phyloP scores from a whole-genome alignment of 2,329 filamentous ascomycete species.

The Blastomyces parvus region DNA sequence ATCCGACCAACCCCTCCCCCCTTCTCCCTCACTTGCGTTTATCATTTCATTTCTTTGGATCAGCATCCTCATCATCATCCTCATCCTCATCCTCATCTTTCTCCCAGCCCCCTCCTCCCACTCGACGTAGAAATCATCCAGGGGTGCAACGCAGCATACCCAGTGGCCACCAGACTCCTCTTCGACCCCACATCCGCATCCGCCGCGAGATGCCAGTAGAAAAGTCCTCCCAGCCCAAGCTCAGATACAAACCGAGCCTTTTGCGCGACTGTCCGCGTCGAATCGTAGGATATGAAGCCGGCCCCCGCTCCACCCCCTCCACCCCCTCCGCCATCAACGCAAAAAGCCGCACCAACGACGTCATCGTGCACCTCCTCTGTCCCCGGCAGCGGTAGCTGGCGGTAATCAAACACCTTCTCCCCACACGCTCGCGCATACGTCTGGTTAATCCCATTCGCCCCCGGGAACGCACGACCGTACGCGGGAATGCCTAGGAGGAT shows the following conservation, averaged over 20 bases:
- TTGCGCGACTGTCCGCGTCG: conserved; percentile 61
- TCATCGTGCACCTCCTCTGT: conserved; percentile 60
- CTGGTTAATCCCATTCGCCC: conserved; percentile 56
- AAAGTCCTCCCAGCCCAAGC: conserved; percentile 62
- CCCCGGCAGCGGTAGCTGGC: conserved; percentile 52
- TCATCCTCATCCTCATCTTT: not conserved
- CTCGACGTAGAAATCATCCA: not conserved
- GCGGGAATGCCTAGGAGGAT: conserved; percentile 66
- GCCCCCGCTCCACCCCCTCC: conserved; percentile 44
- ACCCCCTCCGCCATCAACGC: conserved; percentile 36
- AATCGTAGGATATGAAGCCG: conserved; percentile 73
- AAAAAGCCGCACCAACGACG: conserved; percentile 59
- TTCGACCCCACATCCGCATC: conserved; percentile 54
- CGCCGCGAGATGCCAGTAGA: conserved; percentile 71
- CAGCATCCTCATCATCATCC: not conserved
- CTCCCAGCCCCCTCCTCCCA: not conserved
- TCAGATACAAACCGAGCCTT: conserved; percentile 67
- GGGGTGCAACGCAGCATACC: conserved; percentile 45
- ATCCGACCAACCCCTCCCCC: no score
- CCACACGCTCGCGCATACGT: conserved; percentile 38
- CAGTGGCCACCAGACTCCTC: conserved; percentile 52
- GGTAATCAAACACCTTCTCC: conserved; percentile 65
- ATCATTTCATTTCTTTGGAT: not conserved
- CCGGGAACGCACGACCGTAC: conserved; percentile 66
- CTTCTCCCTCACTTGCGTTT: no score